Evolutionary conservation across 2,329 filamentous ascomycete species (phyloP).

Genomic region (Epichloe typhina): DNA sequence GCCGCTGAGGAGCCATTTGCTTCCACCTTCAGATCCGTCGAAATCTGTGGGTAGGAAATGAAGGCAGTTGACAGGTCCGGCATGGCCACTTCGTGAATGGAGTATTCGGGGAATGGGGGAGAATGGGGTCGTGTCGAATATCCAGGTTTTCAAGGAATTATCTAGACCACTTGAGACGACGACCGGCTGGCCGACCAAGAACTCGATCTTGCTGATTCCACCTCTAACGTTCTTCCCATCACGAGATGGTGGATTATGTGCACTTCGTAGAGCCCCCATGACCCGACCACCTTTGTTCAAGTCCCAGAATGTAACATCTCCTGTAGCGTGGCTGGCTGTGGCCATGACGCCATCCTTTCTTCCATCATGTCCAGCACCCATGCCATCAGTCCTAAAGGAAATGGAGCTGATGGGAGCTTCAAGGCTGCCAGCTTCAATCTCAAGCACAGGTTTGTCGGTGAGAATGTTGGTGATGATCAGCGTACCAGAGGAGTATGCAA

Average conservation of each 20-base stretch:
- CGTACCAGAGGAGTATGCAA: slow-evolving; percentile 71
- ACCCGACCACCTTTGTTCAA: slow-evolving; percentile 79
- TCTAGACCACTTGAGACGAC: slow-evolving; percentile 83
- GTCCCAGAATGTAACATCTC: slow-evolving; percentile 94
- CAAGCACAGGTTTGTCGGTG: slow-evolving; percentile 59
- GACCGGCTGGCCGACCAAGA: slow-evolving; percentile 77
- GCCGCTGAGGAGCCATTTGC: slow-evolving; percentile 89
- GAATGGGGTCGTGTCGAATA: slow-evolving; percentile 87
- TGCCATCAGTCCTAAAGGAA: slow-evolving; percentile 77
- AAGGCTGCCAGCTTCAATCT: slow-evolving; percentile 51
- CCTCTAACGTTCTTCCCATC: slow-evolving; percentile 48
- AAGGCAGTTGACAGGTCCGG: slow-evolving; percentile 69
- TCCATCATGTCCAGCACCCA: slow-evolving; percentile 80
- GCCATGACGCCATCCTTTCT: slow-evolving; percentile 85
- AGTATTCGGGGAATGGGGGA: slow-evolving; percentile 74
- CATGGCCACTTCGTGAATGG: slow-evolving; percentile 79
- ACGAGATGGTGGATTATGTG: slow-evolving; percentile 62
- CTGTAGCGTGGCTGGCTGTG: slow-evolving; percentile 63
- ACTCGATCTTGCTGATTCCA: slow-evolving; percentile 79
- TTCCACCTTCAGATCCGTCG: slow-evolving; percentile 74
- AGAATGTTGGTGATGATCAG: slow-evolving; percentile 73
- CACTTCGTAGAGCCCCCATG: slow-evolving; percentile 73
- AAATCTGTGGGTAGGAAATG: slow-evolving; percentile 79
- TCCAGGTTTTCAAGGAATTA: slow-evolving; percentile 92
- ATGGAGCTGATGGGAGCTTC: slow-evolving; percentile 64